Conservation (phyloP, 352 stramenopile species). For the Pythium oligandrum region DNA sequence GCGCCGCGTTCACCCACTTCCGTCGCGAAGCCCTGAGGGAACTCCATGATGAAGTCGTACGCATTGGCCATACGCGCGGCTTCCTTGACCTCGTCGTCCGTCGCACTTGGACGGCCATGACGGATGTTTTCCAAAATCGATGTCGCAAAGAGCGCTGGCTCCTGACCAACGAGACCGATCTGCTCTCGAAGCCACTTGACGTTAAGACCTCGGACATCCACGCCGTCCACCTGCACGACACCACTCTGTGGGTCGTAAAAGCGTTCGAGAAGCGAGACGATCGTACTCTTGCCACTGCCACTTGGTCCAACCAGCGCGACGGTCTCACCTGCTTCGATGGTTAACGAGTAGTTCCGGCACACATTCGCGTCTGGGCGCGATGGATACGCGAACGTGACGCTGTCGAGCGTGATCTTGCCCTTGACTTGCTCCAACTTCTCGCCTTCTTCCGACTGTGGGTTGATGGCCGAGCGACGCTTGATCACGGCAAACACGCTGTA, state of each 20-base stretch:
- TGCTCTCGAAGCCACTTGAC: slow-evolving; percentile 28
- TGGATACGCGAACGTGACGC: slow-evolving; percentile 42
- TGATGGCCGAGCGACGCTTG: slow-evolving; percentile 27
- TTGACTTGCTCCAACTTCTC: slow-evolving; percentile 29
- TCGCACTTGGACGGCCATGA: slow-evolving; percentile 55
- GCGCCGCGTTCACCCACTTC: slow-evolving; percentile 56
- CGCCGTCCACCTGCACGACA: slow-evolving; percentile 20
- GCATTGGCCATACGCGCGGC: slow-evolving; percentile 65
- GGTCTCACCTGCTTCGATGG: slow-evolving; percentile 10
- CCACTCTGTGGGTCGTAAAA: slow-evolving; percentile 29
- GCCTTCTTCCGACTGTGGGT: slow-evolving; percentile 12
- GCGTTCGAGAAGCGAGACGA: slow-evolving; percentile 30
- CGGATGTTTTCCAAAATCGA: slow-evolving; percentile 65
- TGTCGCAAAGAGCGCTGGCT: slow-evolving; percentile 86
- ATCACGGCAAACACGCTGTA: slow-evolving; percentile 27
- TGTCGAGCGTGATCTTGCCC: slow-evolving; percentile 45
- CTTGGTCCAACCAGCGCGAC: too few relatives aligned
- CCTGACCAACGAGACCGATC: slow-evolving; percentile 83
- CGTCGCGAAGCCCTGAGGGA: slow-evolving; percentile 83
- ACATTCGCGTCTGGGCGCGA: slow-evolving; percentile 20
- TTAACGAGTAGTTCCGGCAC: slow-evolving; percentile 22
- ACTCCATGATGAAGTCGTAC: slow-evolving; percentile 67
- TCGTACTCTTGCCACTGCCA: slow-evolving; percentile 15
- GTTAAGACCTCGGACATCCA: slow-evolving; percentile 51
- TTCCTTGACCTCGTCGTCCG: slow-evolving; percentile 62